phyloP scores from a whole-genome alignment of 2,329 filamentous ascomycete genomes.

The Pseudocercospora fijiensis region DNA sequence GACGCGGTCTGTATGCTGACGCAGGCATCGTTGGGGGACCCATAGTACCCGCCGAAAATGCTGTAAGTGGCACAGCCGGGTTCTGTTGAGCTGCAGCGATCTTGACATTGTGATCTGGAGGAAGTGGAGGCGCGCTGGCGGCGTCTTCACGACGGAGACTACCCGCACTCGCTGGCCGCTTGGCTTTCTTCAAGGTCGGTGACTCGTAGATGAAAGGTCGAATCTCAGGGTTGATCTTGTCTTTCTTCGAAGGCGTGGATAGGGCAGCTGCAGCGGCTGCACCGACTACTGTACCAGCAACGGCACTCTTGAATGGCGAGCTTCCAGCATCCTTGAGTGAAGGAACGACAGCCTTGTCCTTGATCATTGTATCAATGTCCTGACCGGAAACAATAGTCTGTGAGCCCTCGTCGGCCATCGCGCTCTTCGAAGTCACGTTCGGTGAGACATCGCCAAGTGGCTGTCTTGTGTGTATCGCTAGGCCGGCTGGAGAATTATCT shows the following conservation, averaged over 20 bases:
- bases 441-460: slow-evolving; percentile 19
- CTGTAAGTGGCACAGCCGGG: slow-evolving; percentile 37
- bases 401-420: slow-evolving; percentile 64
- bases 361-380: slow-evolving; percentile 74
- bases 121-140: slow-evolving; percentile 62
- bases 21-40: slow-evolving; percentile 81
- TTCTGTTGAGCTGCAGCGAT: slow-evolving; percentile 74
- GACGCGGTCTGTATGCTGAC: slow-evolving; percentile 60
- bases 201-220: slow-evolving; percentile 26
- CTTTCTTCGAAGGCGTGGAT: slow-evolving; percentile 18
- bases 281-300: slow-evolving; percentile 10
- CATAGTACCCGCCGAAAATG: slow-evolving; percentile 58
- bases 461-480: slow-evolving; percentile 6
- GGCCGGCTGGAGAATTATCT: not conserved
- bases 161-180: slow-evolving; percentile 69
- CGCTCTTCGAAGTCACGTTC: slow-evolving; percentile 12
- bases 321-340: slow-evolving; percentile 22
- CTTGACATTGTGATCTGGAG: slow-evolving; percentile 75
- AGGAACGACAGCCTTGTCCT: slow-evolving; percentile 46
- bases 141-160: slow-evolving; percentile 59
- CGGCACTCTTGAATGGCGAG: slow-evolving; percentile 22
- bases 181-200: slow-evolving; percentile 20
- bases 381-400: slow-evolving; percentile 83
- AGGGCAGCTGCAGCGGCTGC: slow-evolving; percentile 17
- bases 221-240: slow-evolving; percentile 13